phyloP scores from a whole-genome alignment of 2,329 filamentous ascomycete genomes.

The Trichoderma guizhouense region DNA sequence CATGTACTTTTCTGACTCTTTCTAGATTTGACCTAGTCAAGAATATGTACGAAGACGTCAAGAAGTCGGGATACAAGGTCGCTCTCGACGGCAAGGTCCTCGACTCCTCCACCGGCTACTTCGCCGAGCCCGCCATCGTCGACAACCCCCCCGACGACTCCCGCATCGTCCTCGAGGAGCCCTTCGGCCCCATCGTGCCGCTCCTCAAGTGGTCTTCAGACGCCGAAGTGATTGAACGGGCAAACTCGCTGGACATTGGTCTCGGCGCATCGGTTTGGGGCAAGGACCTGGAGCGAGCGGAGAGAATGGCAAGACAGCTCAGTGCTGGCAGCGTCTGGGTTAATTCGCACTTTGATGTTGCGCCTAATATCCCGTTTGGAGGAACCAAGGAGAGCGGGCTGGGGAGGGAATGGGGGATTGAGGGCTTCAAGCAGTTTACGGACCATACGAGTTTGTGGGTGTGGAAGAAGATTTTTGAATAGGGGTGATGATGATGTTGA shows the following conservation, averaged over 20 bases:
- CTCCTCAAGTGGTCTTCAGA: conserved; percentile 45
- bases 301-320: conserved; percentile 48
- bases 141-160: conserved; percentile 28
- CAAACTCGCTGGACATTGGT: conserved; percentile 50
- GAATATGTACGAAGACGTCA: conserved; percentile 35
- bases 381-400: conserved; percentile 52
- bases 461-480: conserved; percentile 27
- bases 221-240: conserved; percentile 31
- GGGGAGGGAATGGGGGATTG: conserved; percentile 45
- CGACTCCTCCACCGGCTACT: conserved; percentile 24
- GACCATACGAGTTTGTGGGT: conserved; percentile 30
- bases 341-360: conserved; percentile 41
- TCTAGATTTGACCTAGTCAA: conserved; percentile 11
- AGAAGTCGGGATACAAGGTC: conserved; percentile 31
- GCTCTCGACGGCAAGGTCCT: conserved; percentile 26
- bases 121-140: conserved; percentile 31
- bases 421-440: conserved; percentile 35
- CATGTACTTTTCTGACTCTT: background rate
- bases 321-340: conserved; percentile 61
- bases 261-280: conserved; percentile 57
- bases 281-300: conserved; percentile 45
- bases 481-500: background rate
- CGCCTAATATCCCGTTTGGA: conserved; percentile 41
- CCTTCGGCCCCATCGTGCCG: conserved; percentile 62
- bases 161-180: conserved; percentile 56